Percentiles rank a stretch among this genome's conserved stretches.
Conservation (phyloP, 2,329 filamentous ascomycete species). For the Nothophoma quercina region DNA sequence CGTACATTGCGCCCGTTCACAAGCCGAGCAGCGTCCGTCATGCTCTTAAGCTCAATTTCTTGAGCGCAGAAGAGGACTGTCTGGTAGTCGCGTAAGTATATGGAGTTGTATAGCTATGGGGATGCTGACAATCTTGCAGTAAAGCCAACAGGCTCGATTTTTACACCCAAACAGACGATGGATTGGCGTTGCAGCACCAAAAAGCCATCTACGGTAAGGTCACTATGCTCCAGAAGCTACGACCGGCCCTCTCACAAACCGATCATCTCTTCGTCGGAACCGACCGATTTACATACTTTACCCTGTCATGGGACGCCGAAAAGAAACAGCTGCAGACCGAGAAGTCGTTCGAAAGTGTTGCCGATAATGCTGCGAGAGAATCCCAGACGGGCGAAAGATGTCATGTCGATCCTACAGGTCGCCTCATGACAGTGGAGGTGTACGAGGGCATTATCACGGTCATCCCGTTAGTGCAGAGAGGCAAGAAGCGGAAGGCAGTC, state of each 20-base stretch:
- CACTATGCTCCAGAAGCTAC: slow-evolving; percentile 81
- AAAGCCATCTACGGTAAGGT: slow-evolving; percentile 84
- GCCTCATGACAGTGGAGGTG: slow-evolving; percentile 71
- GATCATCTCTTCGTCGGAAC: slow-evolving; percentile 94
- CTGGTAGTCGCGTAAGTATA: slow-evolving; percentile 82
- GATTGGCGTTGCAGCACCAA: slow-evolving; percentile 67
- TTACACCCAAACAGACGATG: slow-evolving; percentile 73
- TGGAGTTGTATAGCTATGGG: not conserved
- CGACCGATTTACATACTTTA: slow-evolving; percentile 89
- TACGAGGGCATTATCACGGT: slow-evolving; percentile 74
- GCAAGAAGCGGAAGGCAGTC: slow-evolving; percentile 57
- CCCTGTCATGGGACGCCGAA: slow-evolving; percentile 78
- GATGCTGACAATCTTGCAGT: slow-evolving; percentile 47
- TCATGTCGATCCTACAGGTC: slow-evolving; percentile 80
- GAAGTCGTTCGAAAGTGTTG: slow-evolving; percentile 66
- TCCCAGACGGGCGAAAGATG: slow-evolving; percentile 84
- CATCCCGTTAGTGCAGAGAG: slow-evolving; percentile 65
- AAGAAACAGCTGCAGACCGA: slow-evolving; percentile 62
- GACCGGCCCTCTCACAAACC: slow-evolving; percentile 74
- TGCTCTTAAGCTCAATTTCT: slow-evolving; percentile 80
- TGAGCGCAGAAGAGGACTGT: slow-evolving; percentile 77
- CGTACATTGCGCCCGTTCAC: slow-evolving; percentile 94
- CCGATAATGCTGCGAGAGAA: slow-evolving; percentile 70
- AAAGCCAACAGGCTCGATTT: slow-evolving; percentile 88
- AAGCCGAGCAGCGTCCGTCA: slow-evolving; percentile 89